These are phyloP conservation scores for Aspergillus novoparasiticus DNA, from an alignment of 2,329 filamentous ascomycete genomes.

Conservation along the genomic window DNA sequence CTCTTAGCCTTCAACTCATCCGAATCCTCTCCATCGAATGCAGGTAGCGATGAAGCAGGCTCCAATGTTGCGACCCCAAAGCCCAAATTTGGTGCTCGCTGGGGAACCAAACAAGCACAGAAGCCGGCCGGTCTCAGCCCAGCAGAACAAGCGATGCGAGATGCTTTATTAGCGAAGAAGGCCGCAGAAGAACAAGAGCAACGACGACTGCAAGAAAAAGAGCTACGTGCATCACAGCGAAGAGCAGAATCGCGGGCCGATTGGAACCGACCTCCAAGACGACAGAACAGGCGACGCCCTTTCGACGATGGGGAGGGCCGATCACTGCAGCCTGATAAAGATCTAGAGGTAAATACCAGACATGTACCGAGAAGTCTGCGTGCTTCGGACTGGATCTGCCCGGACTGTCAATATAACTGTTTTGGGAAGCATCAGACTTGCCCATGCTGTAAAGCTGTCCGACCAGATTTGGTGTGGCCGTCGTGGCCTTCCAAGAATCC, in stretches of 20 bases:
- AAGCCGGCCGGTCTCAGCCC: slow-evolving; percentile 31
- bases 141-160: slow-evolving; percentile 35
- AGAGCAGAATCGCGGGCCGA: neutral
- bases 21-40: slow-evolving; percentile 26
- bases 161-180: slow-evolving; percentile 26
- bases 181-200: slow-evolving; percentile 1
- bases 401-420: slow-evolving; percentile 24
- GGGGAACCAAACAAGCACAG: slow-evolving; percentile 18
- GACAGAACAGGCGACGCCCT: neutral
- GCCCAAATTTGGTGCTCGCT: slow-evolving; percentile 34
- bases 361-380: slow-evolving; percentile 6
- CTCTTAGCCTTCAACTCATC: slow-evolving; percentile 29
- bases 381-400: slow-evolving; percentile 32
- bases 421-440: slow-evolving; percentile 27
- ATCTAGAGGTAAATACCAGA: slow-evolving; percentile 9
- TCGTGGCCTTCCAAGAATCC: neutral
- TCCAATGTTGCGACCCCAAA: slow-evolving; percentile 12
- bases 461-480: slow-evolving; percentile 18
- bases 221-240: neutral
- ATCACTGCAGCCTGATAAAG: slow-evolving; percentile 16
- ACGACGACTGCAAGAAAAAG: slow-evolving; percentile 2
- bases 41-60: slow-evolving; percentile 23
- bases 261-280: neutral
- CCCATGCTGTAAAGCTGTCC: slow-evolving; percentile 30
- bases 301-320: neutral